Conservation (phyloP, 345 rosid genomes). For the Durio zibethinus region DNA sequence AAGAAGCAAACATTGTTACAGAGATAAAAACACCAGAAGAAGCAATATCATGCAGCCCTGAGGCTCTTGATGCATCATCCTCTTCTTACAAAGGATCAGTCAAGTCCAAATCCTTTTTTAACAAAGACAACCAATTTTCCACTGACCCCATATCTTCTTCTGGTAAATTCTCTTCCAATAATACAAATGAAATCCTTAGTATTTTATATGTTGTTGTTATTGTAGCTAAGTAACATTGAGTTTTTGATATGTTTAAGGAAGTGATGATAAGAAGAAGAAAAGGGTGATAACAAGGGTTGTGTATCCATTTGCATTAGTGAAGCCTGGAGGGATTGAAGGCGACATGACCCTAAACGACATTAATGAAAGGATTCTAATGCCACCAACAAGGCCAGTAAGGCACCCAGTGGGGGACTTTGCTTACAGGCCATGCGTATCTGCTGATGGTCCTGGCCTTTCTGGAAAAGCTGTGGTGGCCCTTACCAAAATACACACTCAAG, state of each 20-base stretch:
- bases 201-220: too few relatives aligned
- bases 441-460: conserved; percentile 73
- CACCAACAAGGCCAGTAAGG: conserved; percentile 78
- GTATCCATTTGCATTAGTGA: conserved; percentile 93
- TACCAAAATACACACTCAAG: conserved; percentile 87
- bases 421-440: conserved; percentile 62
- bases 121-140: conserved; percentile 17
- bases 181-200: neutral
- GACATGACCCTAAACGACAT: conserved; percentile 81
- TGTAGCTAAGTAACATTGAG: neutral
- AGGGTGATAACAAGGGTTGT: conserved; percentile 50
- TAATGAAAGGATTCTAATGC: conserved; percentile 74
- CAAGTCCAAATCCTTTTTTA: conserved; percentile 23
- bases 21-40: conserved; percentile 49
- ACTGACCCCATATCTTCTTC: conserved; percentile 16
- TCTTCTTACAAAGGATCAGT: conserved; percentile 39
- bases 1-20: conserved; percentile 38
- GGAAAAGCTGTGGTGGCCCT: conserved; percentile 95
- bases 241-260: neutral
- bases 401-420: conserved; percentile 97
- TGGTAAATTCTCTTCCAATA: conserved; percentile 18
- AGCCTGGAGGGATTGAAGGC: conserved; percentile 85
- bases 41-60: conserved; percentile 22
- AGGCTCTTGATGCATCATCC: conserved; percentile 40
- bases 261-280: conserved; percentile 32